A percentile compares a stretch with the other conserved stretches of the same genome.
Conservation (phyloP, 2,329 filamentous ascomycete species). For the Myriangium duriaei region DNA sequence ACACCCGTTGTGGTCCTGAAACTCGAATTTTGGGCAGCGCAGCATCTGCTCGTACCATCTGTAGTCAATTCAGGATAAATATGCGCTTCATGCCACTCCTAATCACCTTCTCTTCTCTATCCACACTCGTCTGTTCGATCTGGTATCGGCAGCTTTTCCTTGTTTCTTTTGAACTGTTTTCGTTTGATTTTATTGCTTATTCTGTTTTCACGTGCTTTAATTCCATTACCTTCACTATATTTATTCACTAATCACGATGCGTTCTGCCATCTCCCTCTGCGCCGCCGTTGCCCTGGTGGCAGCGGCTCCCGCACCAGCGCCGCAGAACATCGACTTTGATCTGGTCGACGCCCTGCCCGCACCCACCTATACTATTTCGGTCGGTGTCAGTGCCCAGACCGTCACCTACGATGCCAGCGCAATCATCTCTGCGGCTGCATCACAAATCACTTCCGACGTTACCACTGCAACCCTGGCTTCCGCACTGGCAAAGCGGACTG, state of each 20-base stretch:
- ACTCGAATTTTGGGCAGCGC: background rate
- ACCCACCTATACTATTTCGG: conserved; percentile 8
- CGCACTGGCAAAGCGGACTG: conserved; percentile 7
- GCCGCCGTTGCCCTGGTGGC: conserved; percentile 4
- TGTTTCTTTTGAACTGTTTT: background rate
- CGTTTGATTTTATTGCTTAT: background rate
- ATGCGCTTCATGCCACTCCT: background rate
- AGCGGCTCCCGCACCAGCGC: conserved; percentile 7
- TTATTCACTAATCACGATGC: conserved; percentile 7
- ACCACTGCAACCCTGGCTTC: conserved; percentile 1
- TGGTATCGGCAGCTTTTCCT: conserved; percentile 5
- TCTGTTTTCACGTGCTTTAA: too few relatives aligned
- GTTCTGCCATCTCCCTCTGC: conserved; percentile 6
- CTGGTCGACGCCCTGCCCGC: conserved; percentile 10
- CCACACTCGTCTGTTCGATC: conserved; percentile 1
- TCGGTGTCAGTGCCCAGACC: conserved; percentile 9
- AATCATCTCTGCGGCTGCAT: conserved; percentile 8
- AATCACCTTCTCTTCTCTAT: background rate
- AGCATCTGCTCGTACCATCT: background rate
- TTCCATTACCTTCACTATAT: background rate
- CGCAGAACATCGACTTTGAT: conserved; percentile 14
- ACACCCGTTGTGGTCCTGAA: background rate
- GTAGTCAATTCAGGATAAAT: background rate
- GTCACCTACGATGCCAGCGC: conserved; percentile 11
- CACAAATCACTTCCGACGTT: conserved; percentile 8